Percentiles rank a stretch among this genome's conserved stretches.
Evolutionary conservation across 768 basidiomycete genomes (phyloP).

Genomic region (Russula griseocarnosa): DNA sequence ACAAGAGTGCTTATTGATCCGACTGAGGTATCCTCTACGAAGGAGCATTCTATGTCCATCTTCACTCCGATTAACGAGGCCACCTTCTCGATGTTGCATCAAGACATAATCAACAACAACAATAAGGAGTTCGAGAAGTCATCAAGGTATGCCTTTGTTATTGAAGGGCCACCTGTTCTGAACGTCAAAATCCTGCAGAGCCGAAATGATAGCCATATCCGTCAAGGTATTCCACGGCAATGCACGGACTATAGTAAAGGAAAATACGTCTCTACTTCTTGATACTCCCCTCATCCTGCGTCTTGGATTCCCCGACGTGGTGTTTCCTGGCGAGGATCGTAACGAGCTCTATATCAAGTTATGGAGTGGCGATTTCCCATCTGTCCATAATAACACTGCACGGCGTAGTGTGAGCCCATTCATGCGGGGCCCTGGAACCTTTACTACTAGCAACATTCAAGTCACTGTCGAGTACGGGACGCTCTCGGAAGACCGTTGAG

Average conservation of each 20-base stretch:
- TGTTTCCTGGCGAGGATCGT: slow-evolving; percentile 86
- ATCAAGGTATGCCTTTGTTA: slow-evolving; percentile 50
- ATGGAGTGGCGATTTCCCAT: slow-evolving; percentile 86
- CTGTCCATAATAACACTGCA: slow-evolving; percentile 47
- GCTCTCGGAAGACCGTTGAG: slow-evolving; percentile 65
- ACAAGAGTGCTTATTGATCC: slow-evolving; percentile 63
- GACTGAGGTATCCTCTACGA: slow-evolving; percentile 55
- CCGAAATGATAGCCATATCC: slow-evolving; percentile 81
- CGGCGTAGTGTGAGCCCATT: slow-evolving; percentile 57
- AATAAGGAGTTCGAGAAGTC: slow-evolving; percentile 80
- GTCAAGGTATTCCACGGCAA: slow-evolving; percentile 88
- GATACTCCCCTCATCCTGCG: slow-evolving; percentile 79
- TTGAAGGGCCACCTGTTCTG: slow-evolving; percentile 4
- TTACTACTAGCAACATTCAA: slow-evolving; percentile 68
- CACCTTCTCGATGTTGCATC: slow-evolving; percentile 89
- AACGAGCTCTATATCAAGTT: slow-evolving; percentile 96
- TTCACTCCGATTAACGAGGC: slow-evolving; percentile 79
- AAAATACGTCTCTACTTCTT: slow-evolving; percentile 79
- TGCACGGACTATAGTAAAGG: slow-evolving; percentile 63
- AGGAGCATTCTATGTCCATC: slow-evolving; percentile 85
- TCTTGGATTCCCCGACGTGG: slow-evolving; percentile 93
- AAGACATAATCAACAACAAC: slow-evolving; percentile 84
- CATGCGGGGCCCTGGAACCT: slow-evolving; percentile 53
- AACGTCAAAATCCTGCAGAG: slow-evolving; percentile 44
- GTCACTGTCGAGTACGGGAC: slow-evolving; percentile 86